Conservation (phyloP, 805 yeast genomes). For the Saturnispora kantuleensis region DNA sequence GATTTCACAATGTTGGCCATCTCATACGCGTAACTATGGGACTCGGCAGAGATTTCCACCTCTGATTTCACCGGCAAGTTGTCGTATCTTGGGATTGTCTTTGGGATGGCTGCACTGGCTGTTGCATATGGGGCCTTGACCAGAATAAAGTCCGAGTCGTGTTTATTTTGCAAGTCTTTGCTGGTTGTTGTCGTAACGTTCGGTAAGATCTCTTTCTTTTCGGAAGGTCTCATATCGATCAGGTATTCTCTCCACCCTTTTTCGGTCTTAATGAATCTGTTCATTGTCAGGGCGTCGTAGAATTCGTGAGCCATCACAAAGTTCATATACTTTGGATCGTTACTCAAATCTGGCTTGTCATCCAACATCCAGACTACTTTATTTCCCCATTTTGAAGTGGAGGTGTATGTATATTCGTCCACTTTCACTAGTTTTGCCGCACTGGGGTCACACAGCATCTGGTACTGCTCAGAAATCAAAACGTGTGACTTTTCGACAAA, state of each 20-base stretch:
- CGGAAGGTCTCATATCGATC: conserved; percentile 41
- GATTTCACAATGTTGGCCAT: conserved; percentile 33
- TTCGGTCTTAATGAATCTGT: conserved; percentile 49
- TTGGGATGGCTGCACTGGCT: conserved; percentile 50
- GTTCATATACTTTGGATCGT: conserved; percentile 31
- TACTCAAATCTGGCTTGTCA: conserved; percentile 40
- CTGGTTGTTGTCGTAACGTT: conserved; percentile 17
- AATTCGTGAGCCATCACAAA: conserved; percentile 78
- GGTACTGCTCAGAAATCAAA: conserved; percentile 47
- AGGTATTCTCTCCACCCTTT: conserved; percentile 73
- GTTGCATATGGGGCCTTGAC: conserved; percentile 51
- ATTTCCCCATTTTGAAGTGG: conserved; percentile 43
- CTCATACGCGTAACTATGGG: conserved; percentile 46
- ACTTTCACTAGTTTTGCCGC: conserved; percentile 12
- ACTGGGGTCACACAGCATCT: conserved; percentile 33
- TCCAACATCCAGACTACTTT: conserved; percentile 44
- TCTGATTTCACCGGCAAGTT: conserved; percentile 46
- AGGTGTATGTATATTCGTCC: conserved; percentile 28
- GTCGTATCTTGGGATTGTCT: conserved; percentile 38
- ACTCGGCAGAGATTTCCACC: conserved; percentile 68
- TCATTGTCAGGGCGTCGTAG: conserved; percentile 77
- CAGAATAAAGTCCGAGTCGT: conserved; percentile 37
- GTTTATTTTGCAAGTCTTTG: conserved; percentile 5
- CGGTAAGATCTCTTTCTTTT: conserved; percentile 9
- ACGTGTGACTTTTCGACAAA: conserved; percentile 67